These are phyloP conservation scores for Plantago coronopus DNA, from an alignment of 305 asterid species.

Conservation along the genomic window DNA sequence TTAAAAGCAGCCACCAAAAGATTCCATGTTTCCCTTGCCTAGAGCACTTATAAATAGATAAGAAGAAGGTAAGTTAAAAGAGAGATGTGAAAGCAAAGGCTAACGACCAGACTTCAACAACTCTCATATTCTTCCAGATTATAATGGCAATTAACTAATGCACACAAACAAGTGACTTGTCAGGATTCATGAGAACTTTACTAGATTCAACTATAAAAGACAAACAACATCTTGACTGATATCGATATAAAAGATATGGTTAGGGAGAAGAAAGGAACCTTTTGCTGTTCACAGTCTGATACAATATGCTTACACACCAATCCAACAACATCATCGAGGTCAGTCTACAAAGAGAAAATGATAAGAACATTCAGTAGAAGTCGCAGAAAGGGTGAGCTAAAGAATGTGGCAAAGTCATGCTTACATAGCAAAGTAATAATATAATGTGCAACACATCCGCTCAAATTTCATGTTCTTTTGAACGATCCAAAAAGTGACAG, in stretches of 20 bases:
- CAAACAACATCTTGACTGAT: too few species aligned
- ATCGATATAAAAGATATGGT: conserved; percentile 3
- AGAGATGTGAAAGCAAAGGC: too few species aligned
- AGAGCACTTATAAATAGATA: too few species aligned
- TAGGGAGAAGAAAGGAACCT: conserved; percentile 43
- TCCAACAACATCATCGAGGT: conserved; percentile 59
- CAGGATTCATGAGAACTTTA: neutral
- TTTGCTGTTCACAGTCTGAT: conserved; percentile 68
- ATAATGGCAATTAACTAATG: neutral
- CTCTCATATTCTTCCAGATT: too few species aligned
- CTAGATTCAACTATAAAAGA: too few species aligned
- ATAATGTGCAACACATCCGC: too few species aligned
- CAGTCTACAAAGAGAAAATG: conserved; percentile 46
- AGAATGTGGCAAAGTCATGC: neutral
- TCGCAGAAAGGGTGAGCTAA: conserved; percentile 7
- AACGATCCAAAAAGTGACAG: neutral
- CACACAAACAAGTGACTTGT: neutral
- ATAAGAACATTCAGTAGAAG: conserved; percentile 23
- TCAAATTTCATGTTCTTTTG: too few species aligned
- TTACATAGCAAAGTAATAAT: neutral
- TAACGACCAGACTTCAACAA: too few species aligned
- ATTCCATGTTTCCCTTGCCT: too few species aligned
- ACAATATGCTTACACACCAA: conserved; percentile 64
- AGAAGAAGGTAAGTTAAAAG: too few species aligned
- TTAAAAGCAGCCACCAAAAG: too few species aligned